Conservation (phyloP, 805 yeast species). For the Candida insectorum region DNA sequence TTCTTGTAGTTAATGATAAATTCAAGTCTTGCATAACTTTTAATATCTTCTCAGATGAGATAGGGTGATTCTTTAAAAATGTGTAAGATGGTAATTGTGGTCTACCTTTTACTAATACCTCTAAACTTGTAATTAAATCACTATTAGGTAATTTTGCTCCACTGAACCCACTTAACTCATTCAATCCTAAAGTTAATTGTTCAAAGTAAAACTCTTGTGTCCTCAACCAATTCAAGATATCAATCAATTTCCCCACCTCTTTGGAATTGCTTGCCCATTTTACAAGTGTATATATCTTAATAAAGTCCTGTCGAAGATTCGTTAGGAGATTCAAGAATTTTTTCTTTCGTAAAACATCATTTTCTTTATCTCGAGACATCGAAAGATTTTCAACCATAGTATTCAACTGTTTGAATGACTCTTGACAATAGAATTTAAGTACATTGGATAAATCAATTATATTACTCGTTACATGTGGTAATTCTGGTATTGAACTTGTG, state of each 20-base stretch:
- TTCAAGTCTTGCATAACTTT: conserved; percentile 67
- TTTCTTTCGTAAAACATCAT: conserved; percentile 64
- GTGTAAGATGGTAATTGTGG: conserved; percentile 71
- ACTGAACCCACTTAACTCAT: conserved; percentile 65
- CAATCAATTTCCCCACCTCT: conserved; percentile 74
- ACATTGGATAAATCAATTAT: conserved; percentile 63
- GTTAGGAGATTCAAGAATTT: conserved; percentile 67
- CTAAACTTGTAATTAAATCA: conserved; percentile 82
- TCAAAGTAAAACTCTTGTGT: conserved; percentile 71
- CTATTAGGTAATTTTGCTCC: conserved; percentile 93
- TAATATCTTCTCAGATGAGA: conserved; percentile 56
- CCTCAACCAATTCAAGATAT: conserved; percentile 82
- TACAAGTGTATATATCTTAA: conserved; percentile 77
- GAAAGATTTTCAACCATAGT: conserved; percentile 61
- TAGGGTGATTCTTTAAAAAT: conserved; percentile 45
- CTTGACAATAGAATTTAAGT: conserved; percentile 55
- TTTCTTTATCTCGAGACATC: conserved; percentile 35
- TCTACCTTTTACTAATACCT: conserved; percentile 73
- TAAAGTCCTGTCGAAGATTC: conserved; percentile 73
- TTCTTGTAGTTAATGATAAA: conserved; percentile 65
- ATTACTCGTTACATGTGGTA: conserved; percentile 74
- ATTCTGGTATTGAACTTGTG: conserved; percentile 18
- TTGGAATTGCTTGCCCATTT: conserved; percentile 83
- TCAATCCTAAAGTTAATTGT: conserved; percentile 59
- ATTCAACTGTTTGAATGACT: conserved; percentile 60